Evolutionary conservation across 2,329 filamentous ascomycete genomes (phyloP).

Genomic region (Neocucurbitaria cava): DNA sequence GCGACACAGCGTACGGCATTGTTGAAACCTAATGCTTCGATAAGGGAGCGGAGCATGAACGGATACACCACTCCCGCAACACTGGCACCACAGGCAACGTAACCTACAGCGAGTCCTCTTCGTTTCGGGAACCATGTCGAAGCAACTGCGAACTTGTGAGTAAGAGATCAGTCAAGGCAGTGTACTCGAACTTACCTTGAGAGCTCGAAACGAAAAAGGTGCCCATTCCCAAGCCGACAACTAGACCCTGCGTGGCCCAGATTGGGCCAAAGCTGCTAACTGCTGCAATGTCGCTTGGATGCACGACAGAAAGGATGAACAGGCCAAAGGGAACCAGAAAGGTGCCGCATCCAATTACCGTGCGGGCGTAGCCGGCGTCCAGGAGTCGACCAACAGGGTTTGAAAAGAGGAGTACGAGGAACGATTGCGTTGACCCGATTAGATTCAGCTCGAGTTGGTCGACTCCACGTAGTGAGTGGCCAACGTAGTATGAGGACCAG

Average conservation of each 20-base stretch:
- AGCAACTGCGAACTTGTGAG: constrained; percentile 47
- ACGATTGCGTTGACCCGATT: constrained; percentile 57
- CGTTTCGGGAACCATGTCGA: constrained; percentile 58
- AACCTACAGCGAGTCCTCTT: constrained; percentile 57
- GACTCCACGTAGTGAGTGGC: constrained; percentile 50
- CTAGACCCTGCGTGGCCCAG: constrained; percentile 57
- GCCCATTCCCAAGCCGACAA: constrained; percentile 59
- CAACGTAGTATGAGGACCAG: constrained; percentile 58
- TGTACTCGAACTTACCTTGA: constrained; percentile 49
- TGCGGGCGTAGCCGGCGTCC: constrained; percentile 54
- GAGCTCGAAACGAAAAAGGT: constrained; percentile 61
- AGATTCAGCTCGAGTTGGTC: constrained; percentile 55
- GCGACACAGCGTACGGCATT: constrained; percentile 53
- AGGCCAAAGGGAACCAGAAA: constrained; percentile 54
- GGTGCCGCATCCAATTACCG: constrained; percentile 51
- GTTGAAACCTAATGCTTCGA: constrained; percentile 54
- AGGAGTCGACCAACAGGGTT: constrained; percentile 56
- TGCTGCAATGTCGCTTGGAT: constrained; percentile 45
- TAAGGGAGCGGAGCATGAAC: constrained; percentile 55
- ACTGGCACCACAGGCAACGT: constrained; percentile 59
- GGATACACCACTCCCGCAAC: constrained; percentile 57
- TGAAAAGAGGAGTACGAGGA: constrained; percentile 55
- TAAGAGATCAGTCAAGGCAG: not conserved
- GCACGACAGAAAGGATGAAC: constrained; percentile 53
- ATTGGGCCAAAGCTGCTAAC: constrained; percentile 52